phyloP scores from a whole-genome alignment of 305 asterid species.

The Nicotiana rustica region DNA sequence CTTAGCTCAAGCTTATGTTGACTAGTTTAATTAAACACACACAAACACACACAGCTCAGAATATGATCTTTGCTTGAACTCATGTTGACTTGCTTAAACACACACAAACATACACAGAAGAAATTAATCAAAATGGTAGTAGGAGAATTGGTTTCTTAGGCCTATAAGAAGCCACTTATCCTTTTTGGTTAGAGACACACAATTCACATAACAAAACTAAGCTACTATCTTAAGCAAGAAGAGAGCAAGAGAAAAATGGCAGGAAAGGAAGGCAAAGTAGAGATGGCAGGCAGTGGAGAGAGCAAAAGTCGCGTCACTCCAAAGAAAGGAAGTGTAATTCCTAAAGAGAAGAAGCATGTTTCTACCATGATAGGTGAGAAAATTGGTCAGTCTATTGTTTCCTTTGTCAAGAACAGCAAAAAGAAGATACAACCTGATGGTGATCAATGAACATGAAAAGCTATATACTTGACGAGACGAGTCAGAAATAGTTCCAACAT shows the following conservation, averaged over 20 bases:
- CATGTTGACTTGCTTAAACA: neutral
- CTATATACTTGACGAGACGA: neutral
- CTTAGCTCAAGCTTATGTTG: neutral
- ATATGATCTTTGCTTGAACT: neutral
- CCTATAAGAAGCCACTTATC: neutral
- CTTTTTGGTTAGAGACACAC: neutral
- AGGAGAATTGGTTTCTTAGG: neutral
- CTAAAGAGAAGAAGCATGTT: slow-evolving; percentile 29
- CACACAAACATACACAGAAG: neutral
- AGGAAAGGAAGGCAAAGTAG: neutral
- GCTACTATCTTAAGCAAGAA: neutral
- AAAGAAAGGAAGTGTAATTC: slow-evolving; percentile 27
- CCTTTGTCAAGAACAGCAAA: slow-evolving; percentile 24
- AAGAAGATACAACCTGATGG: neutral
- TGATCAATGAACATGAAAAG: neutral
- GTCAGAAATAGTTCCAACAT: neutral
- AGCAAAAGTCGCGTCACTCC: neutral
- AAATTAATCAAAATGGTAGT: neutral
- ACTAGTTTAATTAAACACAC: neutral
- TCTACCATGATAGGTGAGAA: slow-evolving; percentile 32
- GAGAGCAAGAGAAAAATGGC: neutral
- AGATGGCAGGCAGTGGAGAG: neutral
- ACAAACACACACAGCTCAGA: neutral
- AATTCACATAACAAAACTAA: neutral
- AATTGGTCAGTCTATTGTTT: slow-evolving; percentile 12